Conservation (phyloP, 441 rosid genomes). For the Mallotus repandus region DNA sequence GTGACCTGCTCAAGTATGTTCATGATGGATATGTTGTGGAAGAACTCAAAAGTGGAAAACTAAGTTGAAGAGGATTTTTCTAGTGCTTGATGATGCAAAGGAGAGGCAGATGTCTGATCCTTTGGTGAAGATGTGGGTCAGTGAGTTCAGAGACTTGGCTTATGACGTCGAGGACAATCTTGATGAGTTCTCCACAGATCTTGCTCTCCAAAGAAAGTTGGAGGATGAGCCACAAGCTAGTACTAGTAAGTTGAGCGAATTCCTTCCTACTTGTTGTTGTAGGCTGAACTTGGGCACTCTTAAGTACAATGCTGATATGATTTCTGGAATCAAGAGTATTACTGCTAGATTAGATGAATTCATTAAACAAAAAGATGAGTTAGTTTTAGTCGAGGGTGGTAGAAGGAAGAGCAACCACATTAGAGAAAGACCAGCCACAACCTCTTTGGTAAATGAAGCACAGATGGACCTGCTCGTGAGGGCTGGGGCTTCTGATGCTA, state of each 20-base stretch:
- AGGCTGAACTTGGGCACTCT: background rate
- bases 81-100: constrained; percentile 14
- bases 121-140: background rate
- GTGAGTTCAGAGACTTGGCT: no score
- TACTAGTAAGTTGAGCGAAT: background rate
- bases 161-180: background rate
- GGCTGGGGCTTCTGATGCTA: no score
- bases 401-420: no score
- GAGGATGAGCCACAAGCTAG: background rate
- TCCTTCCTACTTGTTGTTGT: background rate
- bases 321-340: background rate
- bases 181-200: constrained; percentile 11
- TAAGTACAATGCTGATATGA: background rate
- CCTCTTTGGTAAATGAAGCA: no score
- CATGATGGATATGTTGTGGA: constrained; percentile 2
- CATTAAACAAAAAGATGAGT: background rate
- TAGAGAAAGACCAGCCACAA: no score
- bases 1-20: background rate
- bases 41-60: constrained; percentile 15
- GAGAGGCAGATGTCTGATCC: background rate
- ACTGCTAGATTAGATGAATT: background rate
- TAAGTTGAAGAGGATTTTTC: constrained; percentile 9
- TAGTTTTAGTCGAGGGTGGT: no score
- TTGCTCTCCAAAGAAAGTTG: constrained; percentile 20
- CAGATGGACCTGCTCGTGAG: no score